Percentiles rank a stretch among this genome's conserved stretches.
phyloP scores from a whole-genome alignment of 768 basidiomycete species.

The Trametes coccinea region DNA sequence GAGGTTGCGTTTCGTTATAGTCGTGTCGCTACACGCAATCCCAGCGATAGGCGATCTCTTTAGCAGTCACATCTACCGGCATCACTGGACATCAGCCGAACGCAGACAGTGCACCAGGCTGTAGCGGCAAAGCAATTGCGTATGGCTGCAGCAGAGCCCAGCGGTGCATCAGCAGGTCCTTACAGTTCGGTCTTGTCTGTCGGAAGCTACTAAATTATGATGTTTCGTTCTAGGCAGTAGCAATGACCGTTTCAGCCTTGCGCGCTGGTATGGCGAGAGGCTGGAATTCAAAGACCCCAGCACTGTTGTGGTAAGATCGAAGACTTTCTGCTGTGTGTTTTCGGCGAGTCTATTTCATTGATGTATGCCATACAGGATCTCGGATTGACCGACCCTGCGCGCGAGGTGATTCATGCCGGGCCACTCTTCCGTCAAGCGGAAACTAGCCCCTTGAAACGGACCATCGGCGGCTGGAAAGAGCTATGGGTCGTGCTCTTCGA shows the following conservation, averaged over 20 bases:
- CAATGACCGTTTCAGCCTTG: neutral
- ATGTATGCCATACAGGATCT: neutral
- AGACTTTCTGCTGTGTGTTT: neutral
- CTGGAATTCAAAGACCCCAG: constrained; percentile 5
- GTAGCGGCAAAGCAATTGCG: neutral
- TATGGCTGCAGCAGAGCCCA: neutral
- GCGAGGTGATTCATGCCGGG: constrained; percentile 14
- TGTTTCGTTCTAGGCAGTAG: neutral
- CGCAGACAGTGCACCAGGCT: too few relatives aligned
- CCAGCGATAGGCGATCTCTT: too few relatives aligned
- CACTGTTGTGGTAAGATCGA: constrained; percentile 6
- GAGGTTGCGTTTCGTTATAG: too few relatives aligned
- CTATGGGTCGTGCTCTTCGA: constrained; percentile 21
- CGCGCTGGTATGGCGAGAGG: constrained; percentile 9
- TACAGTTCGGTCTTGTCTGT: too few relatives aligned
- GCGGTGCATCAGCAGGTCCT: neutral
- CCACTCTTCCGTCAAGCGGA: constrained; percentile 17
- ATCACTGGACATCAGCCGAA: too few relatives aligned
- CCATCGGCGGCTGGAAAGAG: constrained; percentile 18
- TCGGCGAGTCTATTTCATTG: too few relatives aligned
- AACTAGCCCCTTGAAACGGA: constrained; percentile 13
- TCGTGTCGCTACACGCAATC: too few relatives aligned
- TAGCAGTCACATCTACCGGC: too few relatives aligned
- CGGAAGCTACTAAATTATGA: neutral
- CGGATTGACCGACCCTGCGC: constrained; percentile 3